These are phyloP conservation scores for Pseudoturritis turrita DNA, from an alignment of 345 rosid genomes.

Conservation along the genomic window DNA sequence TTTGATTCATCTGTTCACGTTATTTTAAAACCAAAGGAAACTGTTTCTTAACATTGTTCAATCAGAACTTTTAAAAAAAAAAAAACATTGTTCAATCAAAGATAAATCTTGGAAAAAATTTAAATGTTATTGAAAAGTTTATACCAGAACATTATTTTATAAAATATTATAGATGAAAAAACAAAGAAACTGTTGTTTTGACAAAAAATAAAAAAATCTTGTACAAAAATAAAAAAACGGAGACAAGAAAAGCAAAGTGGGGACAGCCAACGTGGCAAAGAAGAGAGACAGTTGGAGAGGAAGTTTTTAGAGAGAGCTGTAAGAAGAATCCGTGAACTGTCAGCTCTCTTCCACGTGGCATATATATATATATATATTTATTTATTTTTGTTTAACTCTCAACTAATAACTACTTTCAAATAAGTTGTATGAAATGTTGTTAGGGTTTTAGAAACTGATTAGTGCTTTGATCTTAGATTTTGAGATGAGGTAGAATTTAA, in stretches of 20 bases:
- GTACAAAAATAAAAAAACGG: not conserved
- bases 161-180: no score
- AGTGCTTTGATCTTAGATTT: no score
- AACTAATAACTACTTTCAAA: conserved; percentile 7
- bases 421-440: no score
- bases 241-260: not conserved
- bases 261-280: conserved; percentile 40
- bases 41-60: not conserved
- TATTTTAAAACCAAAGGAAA: not conserved
- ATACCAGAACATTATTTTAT: no score
- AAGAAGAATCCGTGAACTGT: conserved; percentile 43
- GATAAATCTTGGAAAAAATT: no score
- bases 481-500: no score
- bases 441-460: no score
- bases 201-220: not conserved
- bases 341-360: conserved; percentile 45
- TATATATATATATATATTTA: no score
- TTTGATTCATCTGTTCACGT: not conserved
- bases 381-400: no score
- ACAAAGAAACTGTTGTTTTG: not conserved
- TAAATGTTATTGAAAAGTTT: no score
- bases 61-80: no score
- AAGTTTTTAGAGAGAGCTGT: conserved; percentile 10
- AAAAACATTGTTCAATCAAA: no score
- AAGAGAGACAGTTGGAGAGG: conserved; percentile 43